Conservation (phyloP, 768 basidiomycete species). For the Lactarius hatsudake region DNA sequence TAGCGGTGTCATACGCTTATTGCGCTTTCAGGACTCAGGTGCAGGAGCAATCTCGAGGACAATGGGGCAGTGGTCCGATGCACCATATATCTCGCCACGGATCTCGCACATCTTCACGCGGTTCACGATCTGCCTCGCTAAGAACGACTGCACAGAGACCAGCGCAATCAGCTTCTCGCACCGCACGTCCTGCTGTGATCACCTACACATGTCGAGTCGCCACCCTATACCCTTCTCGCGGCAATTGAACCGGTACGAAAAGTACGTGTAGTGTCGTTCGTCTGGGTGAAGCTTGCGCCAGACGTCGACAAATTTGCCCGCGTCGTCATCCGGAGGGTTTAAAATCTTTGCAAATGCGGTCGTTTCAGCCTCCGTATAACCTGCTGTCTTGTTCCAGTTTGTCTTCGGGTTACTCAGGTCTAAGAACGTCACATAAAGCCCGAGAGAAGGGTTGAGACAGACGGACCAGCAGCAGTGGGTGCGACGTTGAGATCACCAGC, state of each 20-base stretch:
- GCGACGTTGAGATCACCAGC: constrained; percentile 86
- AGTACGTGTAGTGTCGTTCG: constrained; percentile 79
- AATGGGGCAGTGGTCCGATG: constrained; percentile 82
- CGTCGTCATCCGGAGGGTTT: constrained; percentile 42
- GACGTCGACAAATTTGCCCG: constrained; percentile 61
- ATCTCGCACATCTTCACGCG: constrained; percentile 82
- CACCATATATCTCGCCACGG: constrained; percentile 79
- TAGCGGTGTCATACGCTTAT: no score
- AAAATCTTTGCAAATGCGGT: constrained; percentile 70
- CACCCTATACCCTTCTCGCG: constrained; percentile 79
- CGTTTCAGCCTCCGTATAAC: constrained; percentile 82
- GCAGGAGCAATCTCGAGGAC: constrained; percentile 59
- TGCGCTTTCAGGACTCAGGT: not conserved
- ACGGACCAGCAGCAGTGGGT: constrained; percentile 64
- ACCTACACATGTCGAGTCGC: constrained; percentile 81
- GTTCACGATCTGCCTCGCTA: constrained; percentile 62
- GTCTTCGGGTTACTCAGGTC: constrained; percentile 66
- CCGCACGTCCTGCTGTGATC: constrained; percentile 2
- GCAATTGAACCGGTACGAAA: constrained; percentile 80
- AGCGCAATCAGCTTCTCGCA: constrained; percentile 4
- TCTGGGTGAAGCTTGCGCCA: constrained; percentile 74
- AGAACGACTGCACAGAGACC: constrained; percentile 58
- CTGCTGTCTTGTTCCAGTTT: constrained; percentile 88
- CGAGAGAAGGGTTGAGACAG: not conserved
- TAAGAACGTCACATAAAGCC: constrained; percentile 30